Evolutionary conservation across 768 basidiomycete species (phyloP).

Genomic region (Psilocybe sp.): DNA sequence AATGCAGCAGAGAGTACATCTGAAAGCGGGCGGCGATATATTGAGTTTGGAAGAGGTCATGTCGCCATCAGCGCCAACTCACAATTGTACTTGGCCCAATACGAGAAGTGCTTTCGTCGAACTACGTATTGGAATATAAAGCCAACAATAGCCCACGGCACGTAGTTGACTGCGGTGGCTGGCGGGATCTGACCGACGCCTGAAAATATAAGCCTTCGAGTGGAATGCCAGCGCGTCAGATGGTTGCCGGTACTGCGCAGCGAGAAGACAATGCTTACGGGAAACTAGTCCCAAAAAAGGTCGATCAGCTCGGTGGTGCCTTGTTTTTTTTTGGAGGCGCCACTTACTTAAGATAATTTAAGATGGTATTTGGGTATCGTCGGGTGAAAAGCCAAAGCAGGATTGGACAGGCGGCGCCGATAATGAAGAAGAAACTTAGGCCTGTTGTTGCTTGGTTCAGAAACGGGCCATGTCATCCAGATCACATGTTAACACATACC

Average conservation of each 20-base stretch:
- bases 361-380: conserved; percentile 57
- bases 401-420: conserved; percentile 66
- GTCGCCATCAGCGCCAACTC: conserved; percentile 12
- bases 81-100: conserved; percentile 83
- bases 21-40: conserved; percentile 18
- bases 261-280: conserved; percentile 32
- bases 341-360: conserved; percentile 68
- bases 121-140: conserved; percentile 79
- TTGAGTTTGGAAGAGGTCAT: background rate
- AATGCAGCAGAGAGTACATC: conserved; percentile 76
- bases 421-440: conserved; percentile 68
- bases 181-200: conserved; percentile 74
- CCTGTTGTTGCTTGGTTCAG: conserved; percentile 25
- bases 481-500: conserved; percentile 13
- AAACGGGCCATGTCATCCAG: background rate
- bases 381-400: conserved; percentile 60
- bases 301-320: conserved; percentile 4
- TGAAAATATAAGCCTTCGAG: conserved; percentile 58
- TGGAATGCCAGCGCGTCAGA: background rate
- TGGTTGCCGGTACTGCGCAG: background rate
- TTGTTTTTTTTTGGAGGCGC: background rate
- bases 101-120: conserved; percentile 62
- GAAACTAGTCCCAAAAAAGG: conserved; percentile 30
- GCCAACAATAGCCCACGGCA: conserved; percentile 72
- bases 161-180: conserved; percentile 81